These are phyloP conservation scores for Penicillium capsulatum DNA, from an alignment of 2,329 filamentous ascomycete species.

Conservation along the genomic window DNA sequence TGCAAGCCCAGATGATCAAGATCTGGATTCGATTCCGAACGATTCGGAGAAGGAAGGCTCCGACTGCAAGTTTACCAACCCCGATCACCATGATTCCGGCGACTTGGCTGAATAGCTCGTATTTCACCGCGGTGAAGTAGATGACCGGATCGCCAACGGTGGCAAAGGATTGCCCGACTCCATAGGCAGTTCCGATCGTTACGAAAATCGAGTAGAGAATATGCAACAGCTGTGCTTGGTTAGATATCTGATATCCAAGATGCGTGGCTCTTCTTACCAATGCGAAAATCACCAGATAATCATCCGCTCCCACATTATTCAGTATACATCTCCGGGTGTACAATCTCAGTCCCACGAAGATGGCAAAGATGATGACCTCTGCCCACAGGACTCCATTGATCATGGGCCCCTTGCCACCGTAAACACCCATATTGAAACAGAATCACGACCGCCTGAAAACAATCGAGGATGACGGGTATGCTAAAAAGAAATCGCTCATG, in stretches of 20 bases:
- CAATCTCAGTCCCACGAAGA: constrained; percentile 18
- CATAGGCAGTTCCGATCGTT: constrained; percentile 14
- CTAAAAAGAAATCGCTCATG: no score
- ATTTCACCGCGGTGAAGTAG: constrained; percentile 22
- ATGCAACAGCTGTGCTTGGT: constrained; percentile 13
- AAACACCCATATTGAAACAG: constrained; percentile 14
- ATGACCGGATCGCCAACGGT: constrained; percentile 15
- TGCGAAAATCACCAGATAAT: constrained; percentile 15
- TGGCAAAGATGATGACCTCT: constrained; percentile 13
- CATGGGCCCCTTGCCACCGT: constrained; percentile 23
- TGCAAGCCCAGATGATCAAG: constrained; percentile 17
- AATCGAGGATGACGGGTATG: background rate
- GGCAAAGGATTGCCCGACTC: constrained; percentile 14
- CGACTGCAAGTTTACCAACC: constrained; percentile 19
- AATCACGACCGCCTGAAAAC: background rate
- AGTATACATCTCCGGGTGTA: constrained; percentile 21
- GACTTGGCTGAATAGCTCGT: constrained; percentile 22
- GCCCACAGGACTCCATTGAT: constrained; percentile 22
- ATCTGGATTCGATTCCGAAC: constrained; percentile 22
- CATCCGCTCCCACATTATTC: constrained; percentile 19
- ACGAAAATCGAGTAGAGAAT: constrained; percentile 20
- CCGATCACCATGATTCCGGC: constrained; percentile 24
- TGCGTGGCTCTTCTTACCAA: constrained; percentile 5
- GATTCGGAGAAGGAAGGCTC: constrained; percentile 20
- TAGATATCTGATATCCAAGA: background rate